A percentile compares a stretch with the other conserved stretches of the same genome.
Evolutionary conservation across 441 rosid genomes (phyloP).

Genomic region (Populus hybrid): DNA sequence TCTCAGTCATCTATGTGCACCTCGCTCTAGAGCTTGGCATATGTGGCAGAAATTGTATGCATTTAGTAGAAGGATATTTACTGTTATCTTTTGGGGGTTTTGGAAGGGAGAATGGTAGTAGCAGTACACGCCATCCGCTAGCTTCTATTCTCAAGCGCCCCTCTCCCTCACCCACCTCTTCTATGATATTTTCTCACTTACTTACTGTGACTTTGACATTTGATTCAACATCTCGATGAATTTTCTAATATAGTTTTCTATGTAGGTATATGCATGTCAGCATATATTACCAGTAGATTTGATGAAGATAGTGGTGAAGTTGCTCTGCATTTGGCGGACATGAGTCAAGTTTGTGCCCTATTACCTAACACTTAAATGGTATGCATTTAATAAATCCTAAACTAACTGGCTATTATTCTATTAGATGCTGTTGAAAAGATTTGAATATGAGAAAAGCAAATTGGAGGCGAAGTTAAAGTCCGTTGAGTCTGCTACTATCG

Average conservation of each 20-base stretch:
- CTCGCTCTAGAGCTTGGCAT: background rate
- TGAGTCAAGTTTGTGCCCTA: constrained; percentile 55
- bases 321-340: constrained; percentile 60
- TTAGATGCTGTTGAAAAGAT: constrained; percentile 72
- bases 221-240: background rate
- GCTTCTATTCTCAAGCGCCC: background rate
- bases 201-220: no score
- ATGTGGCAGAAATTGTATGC: background rate
- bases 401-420: constrained; percentile 16
- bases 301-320: constrained; percentile 37
- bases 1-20: background rate
- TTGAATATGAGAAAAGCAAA: constrained; percentile 53
- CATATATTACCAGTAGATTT: constrained; percentile 47
- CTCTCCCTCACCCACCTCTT: background rate
- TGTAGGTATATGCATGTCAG: constrained; percentile 81
- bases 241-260: background rate
- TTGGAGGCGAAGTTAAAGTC: constrained; percentile 33
- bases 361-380: constrained; percentile 7
- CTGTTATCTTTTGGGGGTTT: background rate
- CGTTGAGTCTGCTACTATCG: constrained; percentile 25
- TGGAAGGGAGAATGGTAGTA: background rate
- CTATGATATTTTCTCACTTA: background rate
- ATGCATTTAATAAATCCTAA: constrained; percentile 13
- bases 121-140: background rate
- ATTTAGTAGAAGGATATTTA: background rate